phyloP scores from a whole-genome alignment of 177 flowering plant species.

The Tripterygium wilfordii region DNA sequence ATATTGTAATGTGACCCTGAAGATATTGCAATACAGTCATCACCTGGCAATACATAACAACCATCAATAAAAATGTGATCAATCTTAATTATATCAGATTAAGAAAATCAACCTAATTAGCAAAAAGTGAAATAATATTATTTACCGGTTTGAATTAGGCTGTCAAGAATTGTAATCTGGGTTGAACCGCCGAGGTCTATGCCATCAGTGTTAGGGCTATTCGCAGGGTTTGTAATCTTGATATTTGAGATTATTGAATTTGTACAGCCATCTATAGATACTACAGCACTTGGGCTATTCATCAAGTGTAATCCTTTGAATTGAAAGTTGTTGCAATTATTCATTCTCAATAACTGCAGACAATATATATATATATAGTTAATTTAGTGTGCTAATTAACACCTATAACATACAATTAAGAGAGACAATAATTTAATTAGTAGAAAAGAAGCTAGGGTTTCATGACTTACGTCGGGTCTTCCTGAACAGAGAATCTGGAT shows the following conservation, averaged over 20 bases:
- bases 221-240: slow-evolving; percentile 31
- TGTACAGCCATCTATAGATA: slow-evolving; percentile 9
- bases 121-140: neutral
- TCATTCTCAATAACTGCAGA: slow-evolving; percentile 18
- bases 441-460: too few relatives aligned
- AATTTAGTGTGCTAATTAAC: too few relatives aligned
- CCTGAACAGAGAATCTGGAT: too few relatives aligned
- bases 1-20: slow-evolving; percentile 13
- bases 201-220: slow-evolving; percentile 62
- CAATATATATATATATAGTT: neutral
- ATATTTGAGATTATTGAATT: slow-evolving; percentile 14
- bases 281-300: slow-evolving; percentile 29
- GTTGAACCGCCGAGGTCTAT: slow-evolving; percentile 26
- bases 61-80: too few relatives aligned
- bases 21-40: slow-evolving; percentile 32
- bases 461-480: too few relatives aligned
- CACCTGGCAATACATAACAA: slow-evolving; percentile 13
- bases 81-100: neutral
- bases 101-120: neutral
- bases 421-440: too few relatives aligned
- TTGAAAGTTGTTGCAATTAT: slow-evolving; percentile 11
- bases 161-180: slow-evolving; percentile 13
- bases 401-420: too few relatives aligned
- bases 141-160: slow-evolving; percentile 36
- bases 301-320: slow-evolving; percentile 14